Evolutionary conservation across 345 rosid genomes (phyloP).

Genomic region (Rhizophora mangle): DNA sequence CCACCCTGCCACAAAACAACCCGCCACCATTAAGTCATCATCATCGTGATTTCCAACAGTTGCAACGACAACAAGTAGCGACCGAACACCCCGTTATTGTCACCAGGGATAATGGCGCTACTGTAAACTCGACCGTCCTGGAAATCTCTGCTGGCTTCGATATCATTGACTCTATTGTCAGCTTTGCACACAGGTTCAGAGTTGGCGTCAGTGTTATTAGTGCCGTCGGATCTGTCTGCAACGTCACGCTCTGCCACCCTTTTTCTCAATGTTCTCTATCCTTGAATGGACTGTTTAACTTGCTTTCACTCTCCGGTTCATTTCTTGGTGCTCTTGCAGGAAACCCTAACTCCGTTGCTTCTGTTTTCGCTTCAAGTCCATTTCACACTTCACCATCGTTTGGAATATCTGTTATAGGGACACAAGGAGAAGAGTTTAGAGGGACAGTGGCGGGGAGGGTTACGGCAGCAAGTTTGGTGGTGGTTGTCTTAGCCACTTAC

Average conservation of each 20-base stretch:
- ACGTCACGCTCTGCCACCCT: slow-evolving; percentile 47
- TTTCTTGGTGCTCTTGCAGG: slow-evolving; percentile 17
- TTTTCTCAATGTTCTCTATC: slow-evolving; percentile 32
- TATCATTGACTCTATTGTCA: slow-evolving; percentile 34
- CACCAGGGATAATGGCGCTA: slow-evolving; percentile 27
- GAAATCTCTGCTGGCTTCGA: slow-evolving; percentile 53
- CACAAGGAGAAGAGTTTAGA: slow-evolving; percentile 50
- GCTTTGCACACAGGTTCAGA: slow-evolving; percentile 32
- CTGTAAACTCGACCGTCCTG: slow-evolving; percentile 45
- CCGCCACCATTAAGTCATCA: background rate
- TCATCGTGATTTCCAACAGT: background rate
- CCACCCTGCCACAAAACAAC: slow-evolving; percentile 7
- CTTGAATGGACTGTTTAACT: slow-evolving; percentile 41
- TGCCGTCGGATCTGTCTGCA: slow-evolving; percentile 44
- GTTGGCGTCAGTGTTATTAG: slow-evolving; percentile 34
- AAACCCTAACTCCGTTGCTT: background rate
- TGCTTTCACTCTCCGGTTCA: slow-evolving; percentile 46
- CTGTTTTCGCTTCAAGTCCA: slow-evolving; percentile 4
- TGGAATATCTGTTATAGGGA: slow-evolving; percentile 44
- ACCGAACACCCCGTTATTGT: slow-evolving; percentile 45
- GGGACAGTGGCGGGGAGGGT: slow-evolving; percentile 49
- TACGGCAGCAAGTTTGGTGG: slow-evolving; percentile 38
- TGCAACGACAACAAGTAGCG: background rate
- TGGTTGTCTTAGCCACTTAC: slow-evolving; percentile 41
- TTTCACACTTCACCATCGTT: slow-evolving; percentile 23